phyloP scores from a whole-genome alignment of 2,329 filamentous ascomycete genomes.

The Sporothrix humicola region DNA sequence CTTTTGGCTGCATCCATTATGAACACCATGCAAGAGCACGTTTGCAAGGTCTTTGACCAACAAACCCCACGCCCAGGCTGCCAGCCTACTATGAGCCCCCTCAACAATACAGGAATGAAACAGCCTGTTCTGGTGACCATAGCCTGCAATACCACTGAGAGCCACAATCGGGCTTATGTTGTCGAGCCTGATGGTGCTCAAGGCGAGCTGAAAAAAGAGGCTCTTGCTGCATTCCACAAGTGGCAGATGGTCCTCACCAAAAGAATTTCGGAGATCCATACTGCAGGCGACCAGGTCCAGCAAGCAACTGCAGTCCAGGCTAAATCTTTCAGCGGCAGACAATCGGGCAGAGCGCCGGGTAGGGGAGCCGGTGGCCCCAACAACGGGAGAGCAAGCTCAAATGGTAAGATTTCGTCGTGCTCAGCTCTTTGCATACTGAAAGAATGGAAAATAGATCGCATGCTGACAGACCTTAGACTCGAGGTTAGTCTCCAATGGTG shows the following conservation, averaged over 20 bases:
- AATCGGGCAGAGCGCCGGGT: background rate
- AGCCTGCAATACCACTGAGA: background rate
- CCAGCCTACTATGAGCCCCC: background rate
- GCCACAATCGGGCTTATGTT: slow-evolving; percentile 42
- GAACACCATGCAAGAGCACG: slow-evolving; percentile 60
- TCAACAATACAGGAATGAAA: background rate
- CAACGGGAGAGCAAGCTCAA: background rate
- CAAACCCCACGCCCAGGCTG: slow-evolving; percentile 37
- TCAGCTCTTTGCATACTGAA: background rate
- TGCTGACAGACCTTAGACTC: slow-evolving; percentile 5
- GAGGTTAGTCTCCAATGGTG: background rate
- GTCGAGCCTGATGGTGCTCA: slow-evolving; percentile 62
- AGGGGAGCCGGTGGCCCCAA: background rate
- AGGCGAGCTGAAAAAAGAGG: slow-evolving; percentile 70
- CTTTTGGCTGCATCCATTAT: slow-evolving; percentile 58
- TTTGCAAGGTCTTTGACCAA: slow-evolving; percentile 57
- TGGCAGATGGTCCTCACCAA: slow-evolving; percentile 76
- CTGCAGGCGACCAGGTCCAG: slow-evolving; percentile 51
- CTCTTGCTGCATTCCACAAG: slow-evolving; percentile 74
- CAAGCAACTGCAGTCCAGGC: slow-evolving; percentile 40
- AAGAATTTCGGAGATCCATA: slow-evolving; percentile 71
- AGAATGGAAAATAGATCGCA: background rate
- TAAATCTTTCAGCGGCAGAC: slow-evolving; percentile 23
- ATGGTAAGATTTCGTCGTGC: slow-evolving; percentile 24
- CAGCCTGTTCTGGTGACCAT: background rate